A percentile compares a stretch with the other conserved stretches of the same genome.
phyloP scores from a whole-genome alignment of 129 eudicot species.

The Logfia minima region DNA sequence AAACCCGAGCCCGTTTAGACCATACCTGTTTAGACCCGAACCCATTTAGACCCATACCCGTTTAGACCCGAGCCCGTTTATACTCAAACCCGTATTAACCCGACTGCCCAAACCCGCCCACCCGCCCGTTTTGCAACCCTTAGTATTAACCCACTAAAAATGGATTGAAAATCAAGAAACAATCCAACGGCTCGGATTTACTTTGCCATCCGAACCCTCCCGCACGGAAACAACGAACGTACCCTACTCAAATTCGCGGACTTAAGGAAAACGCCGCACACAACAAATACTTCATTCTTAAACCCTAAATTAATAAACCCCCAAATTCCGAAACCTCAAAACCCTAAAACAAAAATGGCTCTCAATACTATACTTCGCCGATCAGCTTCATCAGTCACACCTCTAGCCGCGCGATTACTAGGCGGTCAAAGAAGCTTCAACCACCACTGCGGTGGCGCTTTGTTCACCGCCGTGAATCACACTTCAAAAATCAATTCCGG shows the following conservation, averaged over 20 bases:
- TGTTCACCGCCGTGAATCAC: constrained; percentile 38
- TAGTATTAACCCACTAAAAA: too few relatives aligned
- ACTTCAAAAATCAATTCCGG: constrained; percentile 27
- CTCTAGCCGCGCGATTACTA: constrained; percentile 50
- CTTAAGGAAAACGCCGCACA: constrained; percentile 18
- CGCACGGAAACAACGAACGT: background rate
- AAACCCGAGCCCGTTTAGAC: too few relatives aligned
- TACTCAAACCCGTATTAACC: too few relatives aligned
- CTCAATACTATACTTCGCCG: constrained; percentile 48
- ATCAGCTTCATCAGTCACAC: constrained; percentile 54
- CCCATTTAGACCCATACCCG: too few relatives aligned
- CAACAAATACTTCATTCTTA: background rate
- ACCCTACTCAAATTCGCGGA: background rate
- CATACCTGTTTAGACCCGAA: too few relatives aligned
- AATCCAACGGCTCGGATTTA: constrained; percentile 23
- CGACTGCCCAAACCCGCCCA: too few relatives aligned
- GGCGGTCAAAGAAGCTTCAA: constrained; percentile 34
- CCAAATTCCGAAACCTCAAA: constrained; percentile 13
- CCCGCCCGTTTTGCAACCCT: too few relatives aligned
- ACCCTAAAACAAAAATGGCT: constrained; percentile 41
- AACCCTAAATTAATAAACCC: constrained; percentile 37
- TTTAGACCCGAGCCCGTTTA: too few relatives aligned
- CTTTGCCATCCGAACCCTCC: background rate
- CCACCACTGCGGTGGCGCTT: constrained; percentile 43
- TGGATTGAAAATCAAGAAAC: too few relatives aligned